Conservation (phyloP, 306 rosid genomes). For the Dalbergia cultrata region DNA sequence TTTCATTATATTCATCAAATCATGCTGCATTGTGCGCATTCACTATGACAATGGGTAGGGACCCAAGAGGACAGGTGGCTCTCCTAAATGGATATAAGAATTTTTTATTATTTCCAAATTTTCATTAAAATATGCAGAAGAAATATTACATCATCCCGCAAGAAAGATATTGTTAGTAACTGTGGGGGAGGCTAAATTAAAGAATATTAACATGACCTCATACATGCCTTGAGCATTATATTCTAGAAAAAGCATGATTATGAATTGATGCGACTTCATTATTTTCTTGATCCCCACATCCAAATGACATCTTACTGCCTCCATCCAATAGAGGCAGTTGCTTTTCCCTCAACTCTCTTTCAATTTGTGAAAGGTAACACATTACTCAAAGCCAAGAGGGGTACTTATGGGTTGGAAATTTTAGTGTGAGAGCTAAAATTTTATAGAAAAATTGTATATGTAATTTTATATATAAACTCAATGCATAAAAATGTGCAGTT, state of each 20-base stretch:
- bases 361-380: background rate
- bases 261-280: background rate
- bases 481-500: no score
- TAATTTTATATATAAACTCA: no score
- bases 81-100: background rate
- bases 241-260: slow-evolving; percentile 19
- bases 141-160: slow-evolving; percentile 46
- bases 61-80: slow-evolving; percentile 22
- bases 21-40: slow-evolving; percentile 44
- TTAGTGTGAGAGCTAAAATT: no score
- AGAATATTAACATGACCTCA: slow-evolving; percentile 36
- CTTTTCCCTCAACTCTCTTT: background rate
- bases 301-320: slow-evolving; percentile 37
- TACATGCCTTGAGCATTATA: background rate
- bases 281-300: slow-evolving; percentile 37
- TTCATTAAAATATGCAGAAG: background rate
- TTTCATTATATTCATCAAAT: slow-evolving; percentile 43
- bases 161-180: slow-evolving; percentile 26
- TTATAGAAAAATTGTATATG: no score
- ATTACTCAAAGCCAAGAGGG: no score
- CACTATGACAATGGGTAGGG: slow-evolving; percentile 40
- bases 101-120: background rate
- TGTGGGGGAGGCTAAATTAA: slow-evolving; percentile 2
- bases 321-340: background rate
- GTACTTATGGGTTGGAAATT: no score